Evolutionary conservation across 352 stramenopile genomes (phyloP).

Genomic region (Globisporangium emineosum): DNA sequence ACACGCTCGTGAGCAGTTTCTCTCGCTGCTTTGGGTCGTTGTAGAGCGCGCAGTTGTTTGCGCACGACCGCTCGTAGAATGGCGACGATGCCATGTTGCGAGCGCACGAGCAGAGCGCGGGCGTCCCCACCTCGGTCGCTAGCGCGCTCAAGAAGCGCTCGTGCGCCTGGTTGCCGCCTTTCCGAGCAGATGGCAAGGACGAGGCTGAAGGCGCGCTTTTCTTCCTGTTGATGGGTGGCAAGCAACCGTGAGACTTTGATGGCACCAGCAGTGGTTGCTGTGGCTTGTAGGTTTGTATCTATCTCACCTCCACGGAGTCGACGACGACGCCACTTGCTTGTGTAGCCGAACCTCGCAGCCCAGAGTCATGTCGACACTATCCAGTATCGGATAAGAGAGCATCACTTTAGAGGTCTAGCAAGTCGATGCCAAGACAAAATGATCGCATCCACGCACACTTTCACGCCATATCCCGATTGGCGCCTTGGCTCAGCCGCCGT

Average conservation of each 20-base stretch:
- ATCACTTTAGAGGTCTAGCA: background rate
- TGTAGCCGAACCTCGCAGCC: slow-evolving; percentile 35
- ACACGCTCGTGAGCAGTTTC: slow-evolving; percentile 47
- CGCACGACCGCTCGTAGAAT: slow-evolving; percentile 29
- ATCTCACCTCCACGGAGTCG: slow-evolving; percentile 56
- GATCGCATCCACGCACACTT: slow-evolving; percentile 15
- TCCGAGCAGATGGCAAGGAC: slow-evolving; percentile 8
- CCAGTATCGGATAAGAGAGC: slow-evolving; percentile 15
- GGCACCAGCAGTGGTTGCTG: background rate
- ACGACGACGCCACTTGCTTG: slow-evolving; percentile 30
- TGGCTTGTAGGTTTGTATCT: background rate
- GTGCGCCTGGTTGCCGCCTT: slow-evolving; percentile 17
- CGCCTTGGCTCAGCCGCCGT: background rate
- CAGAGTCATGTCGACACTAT: slow-evolving; percentile 35
- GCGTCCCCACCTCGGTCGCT: slow-evolving; percentile 42
- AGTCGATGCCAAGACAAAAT: background rate
- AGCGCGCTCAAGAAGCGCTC: slow-evolving; percentile 50
- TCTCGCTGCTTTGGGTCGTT: slow-evolving; percentile 60
- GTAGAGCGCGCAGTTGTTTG: slow-evolving; percentile 74
- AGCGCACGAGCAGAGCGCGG: slow-evolving; percentile 53
- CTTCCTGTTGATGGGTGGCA: slow-evolving; percentile 16
- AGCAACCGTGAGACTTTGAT: background rate
- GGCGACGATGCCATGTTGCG: slow-evolving; percentile 18
- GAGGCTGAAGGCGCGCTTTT: slow-evolving; percentile 8
- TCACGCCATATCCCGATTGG: slow-evolving; percentile 17